Evolutionary conservation across 1,284 basidiomycete species (phyloP), one percentile per base, ranked within the genome.

Genomic region (Ustanciosporium gigantosporum): DNA sequence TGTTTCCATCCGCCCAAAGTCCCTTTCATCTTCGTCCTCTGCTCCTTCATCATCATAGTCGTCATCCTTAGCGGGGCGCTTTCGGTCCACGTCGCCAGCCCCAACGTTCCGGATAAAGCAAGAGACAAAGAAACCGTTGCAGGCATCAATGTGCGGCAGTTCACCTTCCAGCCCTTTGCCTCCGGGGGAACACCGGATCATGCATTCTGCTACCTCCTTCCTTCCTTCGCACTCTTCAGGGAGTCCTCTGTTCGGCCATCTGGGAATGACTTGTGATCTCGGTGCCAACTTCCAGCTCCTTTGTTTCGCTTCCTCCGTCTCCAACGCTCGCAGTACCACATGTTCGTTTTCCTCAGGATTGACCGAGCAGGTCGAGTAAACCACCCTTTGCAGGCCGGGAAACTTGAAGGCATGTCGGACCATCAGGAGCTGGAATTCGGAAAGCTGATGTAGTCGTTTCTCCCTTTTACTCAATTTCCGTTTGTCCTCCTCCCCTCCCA

Each of bases 361-460:
- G 36, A 96, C 82, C 52, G 91, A 94, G 79, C 94, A 97, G 11
- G 94, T 98, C 17, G 92, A 97, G 79, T 98, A 98, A 15, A 93
- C 91, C 51, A 97, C 89, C 62, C 85, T 86, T 42, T 82, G 66
- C 3, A 83, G 83, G 2, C 79, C 72, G 0, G 83, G 83, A 70
- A 90, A 98, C 77, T 86, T 87, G 87, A 98, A 91, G 8, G 94
- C 94, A 74, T 97, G 95, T 66, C 85, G 85, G 68, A 98, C 86
- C 86, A 97, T 93, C 77, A 85, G 83, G n/a, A 91, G 82, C 74
- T 98, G 95, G 79, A 77, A 66, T 8, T 46, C 49, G 8, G 56
- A 47, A 3, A 77, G 47, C 24, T 43, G 45, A 1, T 22, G 22
- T 2, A 77, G 57, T 0, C 47, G 42, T 9, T 36, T 25, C 13